Evolutionary conservation across 495 filamentous ascomycete genomes (phyloP), one percentile per base, ranked within the genome.

Genomic region (Penicillium odoratum): DNA sequence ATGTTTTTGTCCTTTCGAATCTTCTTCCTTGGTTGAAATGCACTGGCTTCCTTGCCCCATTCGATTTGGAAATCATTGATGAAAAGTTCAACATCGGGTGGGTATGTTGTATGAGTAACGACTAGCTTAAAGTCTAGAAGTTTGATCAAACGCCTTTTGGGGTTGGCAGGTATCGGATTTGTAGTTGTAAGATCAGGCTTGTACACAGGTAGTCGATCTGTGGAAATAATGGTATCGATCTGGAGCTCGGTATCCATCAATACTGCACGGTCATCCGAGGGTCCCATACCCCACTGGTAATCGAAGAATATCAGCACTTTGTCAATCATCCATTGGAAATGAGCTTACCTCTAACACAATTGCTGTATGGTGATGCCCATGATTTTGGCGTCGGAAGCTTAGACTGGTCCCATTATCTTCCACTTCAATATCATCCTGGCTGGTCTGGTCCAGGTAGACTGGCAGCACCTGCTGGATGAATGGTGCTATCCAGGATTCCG

Each of bases 331-430:
- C 13, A 7, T 1, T 36, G n/a, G 18, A 11, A n/a, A 56, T 13
- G 36, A 2, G 29, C 53, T 58, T 59, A 78, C 71, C 44, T 66
- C 51, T 25, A 56, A 54, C 36, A 74, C 58, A 46, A 62, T 48
- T 13, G 72, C 75, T 25, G 31, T 30, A 5, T 48, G 3, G 5
- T 57, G 50, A 6, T 49, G 26, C 0, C 47, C 53, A 6, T 31
- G 6, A 28, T 48, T 60, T 25, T 15, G 38, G 5, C 4, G 11
- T 16, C 42, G 60, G 53, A 81, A 74, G 11, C 64, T 70, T 40
- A 81, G 53, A 26, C 68, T 73, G 51, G 72, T 68, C 7, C 74
- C 76, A 65, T 77, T 64, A 44, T 81, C 74, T 45, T 75, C 65
- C 40, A 69, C 59, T 8, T 69, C 51, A 33, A 70, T 45, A 11